Base-by-base conservation (phyloP, 2,329 filamentous ascomycete genomes). In the Epichloe aotearoae region DNA sequence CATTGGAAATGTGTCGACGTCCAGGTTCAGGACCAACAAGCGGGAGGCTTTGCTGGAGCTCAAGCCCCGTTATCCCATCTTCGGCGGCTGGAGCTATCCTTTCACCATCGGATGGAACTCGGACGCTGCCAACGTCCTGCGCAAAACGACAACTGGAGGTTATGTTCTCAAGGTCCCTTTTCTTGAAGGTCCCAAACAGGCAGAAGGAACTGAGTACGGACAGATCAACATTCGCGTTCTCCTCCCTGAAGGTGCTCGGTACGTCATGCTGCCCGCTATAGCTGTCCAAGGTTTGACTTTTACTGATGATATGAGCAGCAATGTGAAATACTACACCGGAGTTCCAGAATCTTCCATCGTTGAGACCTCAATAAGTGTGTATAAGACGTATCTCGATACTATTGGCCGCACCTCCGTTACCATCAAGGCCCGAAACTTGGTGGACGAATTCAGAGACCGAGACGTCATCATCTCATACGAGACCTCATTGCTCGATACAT, bases 91-190 rank as follows among this genome's bases (percentile, higher is more conserved):
- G 93, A 95, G 95, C 69, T 97, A 96, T 69, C 93, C 87, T 57
- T 98, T 97, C 74, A 88, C 86, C 53, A 83, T 97, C 52, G 93
- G 93, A 58, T 98, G 93, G 93, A 94, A 97, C 71, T 83, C 86
- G 49, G 82, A 95, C 57, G 75, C 94, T 30, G 81, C 81, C 61
- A 80, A 79, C 52, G 93, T 87, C 65, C 66, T 98, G 57, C 83
- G 88, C 60, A 79, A 74, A 58, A 74, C 78, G 41, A 70, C 74
- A 44, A 76, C 76, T 26, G 81, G 88, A 53, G 78, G 80, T n/a
- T 95, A 88, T 62, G 77, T 95, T 10, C 76, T 98, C 53, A 94
- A 88, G 63, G 83, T 96, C 7, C 91, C 93, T 7, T 93, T 98
- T 71, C 72, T 98, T 11, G 89, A 97, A 69, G 93, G 93, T 0